Conservation (phyloP, 1,284 basidiomycete genomes). For the Filobasidium uniguttulatum region DNA sequence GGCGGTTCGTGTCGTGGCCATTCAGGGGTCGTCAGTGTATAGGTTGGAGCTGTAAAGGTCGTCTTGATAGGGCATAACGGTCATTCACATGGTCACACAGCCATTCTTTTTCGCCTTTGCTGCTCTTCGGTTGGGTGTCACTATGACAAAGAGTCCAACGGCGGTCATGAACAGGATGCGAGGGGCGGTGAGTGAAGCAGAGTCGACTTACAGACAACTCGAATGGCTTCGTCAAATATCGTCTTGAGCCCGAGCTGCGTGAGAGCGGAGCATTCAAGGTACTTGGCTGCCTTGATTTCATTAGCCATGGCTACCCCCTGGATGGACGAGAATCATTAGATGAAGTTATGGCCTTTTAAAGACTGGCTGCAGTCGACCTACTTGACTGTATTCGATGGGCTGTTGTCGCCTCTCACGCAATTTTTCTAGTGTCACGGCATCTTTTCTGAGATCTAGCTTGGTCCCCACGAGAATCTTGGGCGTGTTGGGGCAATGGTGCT, state of each 20-base stretch:
- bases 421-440: slow-evolving; percentile 79
- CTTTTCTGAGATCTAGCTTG: slow-evolving; percentile 92
- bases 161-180: background rate
- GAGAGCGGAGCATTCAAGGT: slow-evolving; percentile 45
- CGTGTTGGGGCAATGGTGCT: slow-evolving; percentile 20
- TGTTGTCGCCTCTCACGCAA: slow-evolving; percentile 87
- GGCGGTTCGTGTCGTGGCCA: too few relatives aligned
- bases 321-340: slow-evolving; percentile 18
- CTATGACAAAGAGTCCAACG: slow-evolving; percentile 13
- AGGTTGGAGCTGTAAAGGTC: too few relatives aligned
- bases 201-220: slow-evolving; percentile 58
- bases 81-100: slow-evolving; percentile 32
- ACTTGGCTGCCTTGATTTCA: slow-evolving; percentile 51
- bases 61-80: too few relatives aligned
- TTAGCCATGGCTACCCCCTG: slow-evolving; percentile 83
- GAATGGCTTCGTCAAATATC: slow-evolving; percentile 66
- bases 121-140: slow-evolving; percentile 31
- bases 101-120: slow-evolving; percentile 28
- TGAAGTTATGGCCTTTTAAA: background rate
- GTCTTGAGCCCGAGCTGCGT: slow-evolving; percentile 96
- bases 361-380: background rate
- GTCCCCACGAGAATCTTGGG: slow-evolving; percentile 44
- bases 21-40: too few relatives aligned
- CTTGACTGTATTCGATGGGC: slow-evolving; percentile 54
- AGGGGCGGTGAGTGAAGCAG: background rate